Base-by-base conservation (phyloP, 768 basidiomycete species). In the Thelephora ganbajun region DNA sequence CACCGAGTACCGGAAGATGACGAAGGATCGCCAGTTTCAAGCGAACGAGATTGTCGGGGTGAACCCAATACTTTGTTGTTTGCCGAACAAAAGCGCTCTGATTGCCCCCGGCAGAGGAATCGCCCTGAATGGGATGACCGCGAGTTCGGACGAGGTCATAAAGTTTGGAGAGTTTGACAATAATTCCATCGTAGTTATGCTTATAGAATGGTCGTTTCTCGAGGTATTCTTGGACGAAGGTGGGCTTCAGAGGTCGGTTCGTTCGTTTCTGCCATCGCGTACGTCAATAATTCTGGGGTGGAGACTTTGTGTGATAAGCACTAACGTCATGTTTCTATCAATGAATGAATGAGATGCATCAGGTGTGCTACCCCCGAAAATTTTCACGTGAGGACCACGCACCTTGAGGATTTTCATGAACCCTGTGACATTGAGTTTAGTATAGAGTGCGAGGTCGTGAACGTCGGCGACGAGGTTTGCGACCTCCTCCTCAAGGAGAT, bases 61-160 rank as follows among this genome's bases (percentile, higher is more conserved):
- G 94, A 2, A 94, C 94, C 96, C 96, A 99, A 59, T 99, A 99
- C 62, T 99, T 99, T 11, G 96, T 98, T 33, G 96, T 99, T 64
- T 96, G 92, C 35, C 96, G 68, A n/a, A 97, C 88, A 58, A 99
- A 99, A 1, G 94, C 96, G 54, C 87, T 96, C 68, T 99, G 96
- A 54, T 66, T 85, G 1, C 94, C 93, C 23, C 96, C 96, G 1
- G 96, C 96, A 55, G 82, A 83, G 1, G 92, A 78, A 59, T 99
- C 96, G 19, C 96, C 96, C 49, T 84, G 77, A 1, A 90, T 83
- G 9, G 96, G 96, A 59, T 97, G 88, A 0, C 96, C 96, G 46
- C 96, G 72, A 0, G 93, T 98, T 44, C 93, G 80, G 14, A 98
- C 92, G 33, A 97, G 82, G 62, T 98, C 84, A 59, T 96, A 98